A percentile compares a stretch with the other conserved stretches of the same genome.
Evolutionary conservation across 208 protist genomes (phyloP).

Genomic region (Trichomonas vaginalis): DNA sequence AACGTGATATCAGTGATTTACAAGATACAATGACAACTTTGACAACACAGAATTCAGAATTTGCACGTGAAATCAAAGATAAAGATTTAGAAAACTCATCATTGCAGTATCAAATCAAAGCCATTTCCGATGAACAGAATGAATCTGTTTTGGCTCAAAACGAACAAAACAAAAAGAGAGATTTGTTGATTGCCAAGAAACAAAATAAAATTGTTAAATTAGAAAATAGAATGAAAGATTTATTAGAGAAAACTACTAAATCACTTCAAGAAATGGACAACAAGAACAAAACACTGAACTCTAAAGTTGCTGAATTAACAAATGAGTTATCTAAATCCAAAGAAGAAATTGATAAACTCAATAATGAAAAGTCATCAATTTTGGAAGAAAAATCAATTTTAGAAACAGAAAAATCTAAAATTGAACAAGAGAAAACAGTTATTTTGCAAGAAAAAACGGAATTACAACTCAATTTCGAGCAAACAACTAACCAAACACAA

Average conservation of each 20-base stretch:
- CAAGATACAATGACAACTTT: not conserved
- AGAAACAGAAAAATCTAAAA: not conserved
- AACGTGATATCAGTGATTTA: not conserved
- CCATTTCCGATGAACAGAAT: not conserved
- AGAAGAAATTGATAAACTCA: not conserved
- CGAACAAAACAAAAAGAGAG: not conserved
- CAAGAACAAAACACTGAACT: not conserved
- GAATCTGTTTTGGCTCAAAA: not conserved
- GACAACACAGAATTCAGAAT: not conserved
- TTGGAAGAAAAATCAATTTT: not conserved
- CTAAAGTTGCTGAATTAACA: not conserved
- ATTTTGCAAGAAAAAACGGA: not conserved
- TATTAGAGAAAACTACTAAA: not conserved
- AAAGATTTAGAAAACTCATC: not conserved
- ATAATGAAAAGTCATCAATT: not conserved
- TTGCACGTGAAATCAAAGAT: not conserved
- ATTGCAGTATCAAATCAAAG: not conserved
- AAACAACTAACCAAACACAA: not conserved
- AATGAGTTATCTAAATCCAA: not conserved
- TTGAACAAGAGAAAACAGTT: not conserved
- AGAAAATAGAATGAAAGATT: not conserved
- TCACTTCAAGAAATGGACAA: not conserved
- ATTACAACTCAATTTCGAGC: not conserved
- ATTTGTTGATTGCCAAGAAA: not conserved
- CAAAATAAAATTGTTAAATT: not conserved